Base-by-base conservation (phyloP, 2,329 filamentous ascomycete species). In the Ophiostoma novo-ulmi region DNA sequence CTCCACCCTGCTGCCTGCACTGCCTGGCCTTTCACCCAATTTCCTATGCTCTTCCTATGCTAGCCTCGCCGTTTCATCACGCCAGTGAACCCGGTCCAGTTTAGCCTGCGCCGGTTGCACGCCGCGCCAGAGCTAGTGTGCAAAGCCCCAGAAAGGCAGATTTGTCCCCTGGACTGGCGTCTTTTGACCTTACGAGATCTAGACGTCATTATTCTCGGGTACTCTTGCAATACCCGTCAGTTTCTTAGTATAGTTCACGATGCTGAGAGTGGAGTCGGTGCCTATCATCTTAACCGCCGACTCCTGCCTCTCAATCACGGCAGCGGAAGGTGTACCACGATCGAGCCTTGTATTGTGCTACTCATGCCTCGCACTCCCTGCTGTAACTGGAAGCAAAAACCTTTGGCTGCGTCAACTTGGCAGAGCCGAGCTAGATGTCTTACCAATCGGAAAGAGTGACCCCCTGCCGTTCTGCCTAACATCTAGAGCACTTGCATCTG, bases 71-170 rank as follows among this genome's bases (percentile, higher is more conserved):
- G 52, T 58, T 58, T 58, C 52, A 26, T 26, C 22, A 26, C n/a
- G n/a, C 52, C n/a, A 58, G n/a, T 7, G 14, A 44, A 44, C 31
- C 14, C 11, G 39, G 14, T 5, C 8, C 22, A 26, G n/a, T 14
- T 22, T 58, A 58, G 52, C 17, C 52, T 58, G 52, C 52, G 52
- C 52, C 52, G 52, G 52, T 58, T 58, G 26, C 52, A 58, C 52
- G 52, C 52, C 52, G 52, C 52, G 52, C 52, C 52, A 58, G n/a
- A 58, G 22, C 52, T 58, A 58, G 52, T 58, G 52, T 22, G 11
- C 22, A 22, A 22, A 1, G 52, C 52, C n/a, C 52, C n/a, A 58
- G 52, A 58, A 58, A 48, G 44, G 39, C 39, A 13, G 7, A 44
- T 0, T 44, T 17, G 10, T 41, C 39, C 39, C 39, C 39, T 44